phyloP scores from a whole-genome alignment of 345 rosid species.

The Aethionema arabicum region DNA sequence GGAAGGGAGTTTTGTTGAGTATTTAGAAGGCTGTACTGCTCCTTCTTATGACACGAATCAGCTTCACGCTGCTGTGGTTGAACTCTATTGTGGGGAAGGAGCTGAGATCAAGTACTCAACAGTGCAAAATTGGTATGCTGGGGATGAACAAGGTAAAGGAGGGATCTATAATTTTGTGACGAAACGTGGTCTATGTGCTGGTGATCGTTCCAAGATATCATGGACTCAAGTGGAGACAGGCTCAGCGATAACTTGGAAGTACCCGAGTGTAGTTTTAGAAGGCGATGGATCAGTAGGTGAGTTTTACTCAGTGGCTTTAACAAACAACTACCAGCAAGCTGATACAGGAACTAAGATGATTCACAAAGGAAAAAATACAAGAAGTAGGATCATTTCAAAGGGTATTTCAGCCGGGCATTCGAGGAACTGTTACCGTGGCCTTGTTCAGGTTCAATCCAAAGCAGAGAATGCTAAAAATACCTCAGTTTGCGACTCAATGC shows the following conservation, averaged over 20 bases:
- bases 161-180: conserved; percentile 94
- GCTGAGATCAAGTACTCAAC: conserved; percentile 96
- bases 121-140: conserved; percentile 95
- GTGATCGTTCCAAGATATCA: conserved; percentile 75
- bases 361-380: conserved; percentile 87
- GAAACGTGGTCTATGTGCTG: conserved; percentile 89
- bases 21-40: conserved; percentile 93
- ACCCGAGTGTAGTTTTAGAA: conserved; percentile 89
- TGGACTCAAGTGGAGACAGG: conserved; percentile 99
- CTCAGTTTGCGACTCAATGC: conserved; percentile 96
- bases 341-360: conserved; percentile 97
- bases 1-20: conserved; percentile 87
- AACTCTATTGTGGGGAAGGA: conserved; percentile 70
- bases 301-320: conserved; percentile 91
- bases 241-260: conserved; percentile 97
- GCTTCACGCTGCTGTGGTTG: conserved; percentile 97
- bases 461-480: conserved; percentile 88
- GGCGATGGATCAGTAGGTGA: conserved; percentile 85
- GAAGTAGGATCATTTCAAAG: conserved; percentile 88
- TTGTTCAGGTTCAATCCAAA: conserved; percentile 92
- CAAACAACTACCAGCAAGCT: conserved; percentile 85
- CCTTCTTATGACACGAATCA: conserved; percentile 87
- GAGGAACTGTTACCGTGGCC: conserved; percentile 88
- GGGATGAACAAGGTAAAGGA: conserved; percentile 84
- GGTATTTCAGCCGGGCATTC: conserved; percentile 82